Evolutionary conservation across 225 moss, liverwort and hornwort genomes (phyloP).

Genomic region (Thuidium tamariscinum): DNA sequence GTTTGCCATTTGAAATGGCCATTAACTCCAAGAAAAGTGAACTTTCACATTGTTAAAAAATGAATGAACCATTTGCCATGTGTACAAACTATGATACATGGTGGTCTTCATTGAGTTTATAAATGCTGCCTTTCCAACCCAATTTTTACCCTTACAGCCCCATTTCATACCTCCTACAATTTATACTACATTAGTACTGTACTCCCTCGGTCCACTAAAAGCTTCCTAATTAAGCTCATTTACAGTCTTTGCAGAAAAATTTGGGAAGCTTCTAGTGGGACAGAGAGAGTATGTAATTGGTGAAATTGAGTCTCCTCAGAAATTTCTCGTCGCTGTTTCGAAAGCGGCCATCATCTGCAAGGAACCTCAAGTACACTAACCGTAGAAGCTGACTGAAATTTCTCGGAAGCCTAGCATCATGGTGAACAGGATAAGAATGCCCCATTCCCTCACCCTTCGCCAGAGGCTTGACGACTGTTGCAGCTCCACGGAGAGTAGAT

Average conservation of each 20-base stretch:
- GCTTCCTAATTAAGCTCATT: too few relatives aligned
- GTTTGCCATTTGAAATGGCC: too few relatives aligned
- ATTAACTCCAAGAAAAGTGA: not conserved
- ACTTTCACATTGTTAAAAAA: not conserved
- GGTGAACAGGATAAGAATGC: not conserved
- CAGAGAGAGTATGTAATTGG: too few relatives aligned
- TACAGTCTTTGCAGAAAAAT: too few relatives aligned
- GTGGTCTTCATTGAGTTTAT: too few relatives aligned
- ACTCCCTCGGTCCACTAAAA: too few relatives aligned
- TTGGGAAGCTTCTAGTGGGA: too few relatives aligned
- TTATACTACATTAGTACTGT: not conserved
- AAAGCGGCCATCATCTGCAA: not conserved
- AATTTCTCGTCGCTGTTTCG: not conserved
- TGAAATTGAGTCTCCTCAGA: not conserved
- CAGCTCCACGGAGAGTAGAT: not conserved
- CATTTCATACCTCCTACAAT: not conserved
- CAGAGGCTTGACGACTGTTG: not conserved
- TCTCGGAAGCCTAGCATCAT: not conserved
- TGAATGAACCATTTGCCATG: not conserved
- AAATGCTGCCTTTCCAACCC: not conserved
- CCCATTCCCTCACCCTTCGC: not conserved
- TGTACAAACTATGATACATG: not conserved
- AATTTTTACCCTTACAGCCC: not conserved
- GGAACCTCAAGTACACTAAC: not conserved
- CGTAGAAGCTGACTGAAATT: not conserved